Evolutionary conservation across 2,329 filamentous ascomycete genomes (phyloP), one percentile per base, ranked within the genome.

Genomic region (Talaromyces sp.): DNA sequence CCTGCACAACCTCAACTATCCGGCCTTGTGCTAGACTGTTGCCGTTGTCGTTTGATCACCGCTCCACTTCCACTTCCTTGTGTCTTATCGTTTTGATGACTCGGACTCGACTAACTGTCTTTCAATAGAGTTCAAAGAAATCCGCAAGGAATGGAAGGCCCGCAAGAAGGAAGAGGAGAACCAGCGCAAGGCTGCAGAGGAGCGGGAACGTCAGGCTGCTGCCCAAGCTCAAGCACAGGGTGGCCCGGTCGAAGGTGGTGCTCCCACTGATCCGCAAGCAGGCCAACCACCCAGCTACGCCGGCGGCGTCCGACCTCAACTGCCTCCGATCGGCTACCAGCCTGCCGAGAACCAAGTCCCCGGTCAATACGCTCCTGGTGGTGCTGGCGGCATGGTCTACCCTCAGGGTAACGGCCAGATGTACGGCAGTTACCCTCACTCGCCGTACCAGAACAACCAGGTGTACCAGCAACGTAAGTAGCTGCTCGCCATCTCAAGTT

Each of bases 101-200:
- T 17, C 19, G 31, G 31, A 53, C 43, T 49, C 11, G 38, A 56
- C 56, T 59, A 45, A 40, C 38, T 3, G 6, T 36, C 2, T 43
- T 13, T 31, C 3, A 27, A 56, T 51, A 98, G 95, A 98, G 79
- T 98, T 99, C 82, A 99, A 99, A 78, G 95, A 99, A 75, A 97
- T 98, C 67, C 91, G 95, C 69, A 98, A 98, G 77, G 94, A 98
- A 76, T 99, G 95, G 95, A 99, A 98, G 83, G 91, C 92, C 45
- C 92, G 95, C 74, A 98, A 98, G 87, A 99, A 99, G 91, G 95
- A 98, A 78, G 94, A 98, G 73, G 94, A 98, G 70, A 89, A 89
- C 61, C 85, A 88, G 72, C 91, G 93, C 74, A 97, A 97, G 83
- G 91, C 90, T 13, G 92, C 93, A 10, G 94, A 98, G 69, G 93